A percentile compares a stretch with the other conserved stretches of the same genome.
Evolutionary conservation across 371 early-diverging fungal species (phyloP).

Genomic region (Mortierella sp.): DNA sequence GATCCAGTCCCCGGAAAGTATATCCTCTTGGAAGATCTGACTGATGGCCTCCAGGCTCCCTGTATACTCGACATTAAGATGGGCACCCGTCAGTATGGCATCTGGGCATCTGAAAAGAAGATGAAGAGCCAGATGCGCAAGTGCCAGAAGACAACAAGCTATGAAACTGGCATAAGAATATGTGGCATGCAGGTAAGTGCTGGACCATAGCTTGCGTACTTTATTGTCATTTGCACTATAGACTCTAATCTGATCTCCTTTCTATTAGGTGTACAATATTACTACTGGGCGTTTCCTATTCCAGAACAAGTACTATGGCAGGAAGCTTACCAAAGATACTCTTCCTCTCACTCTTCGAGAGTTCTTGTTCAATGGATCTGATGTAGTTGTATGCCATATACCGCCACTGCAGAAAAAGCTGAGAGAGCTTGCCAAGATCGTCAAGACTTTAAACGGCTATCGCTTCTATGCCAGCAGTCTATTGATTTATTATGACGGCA

Average conservation of each 20-base stretch:
- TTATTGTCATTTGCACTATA: not conserved
- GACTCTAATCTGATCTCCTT: slow-evolving; percentile 18
- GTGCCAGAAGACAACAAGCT: slow-evolving; percentile 92
- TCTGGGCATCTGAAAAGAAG: slow-evolving; percentile 87
- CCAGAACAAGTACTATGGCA: slow-evolving; percentile 95
- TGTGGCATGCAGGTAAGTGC: slow-evolving; percentile 95
- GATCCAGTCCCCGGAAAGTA: slow-evolving; percentile 74
- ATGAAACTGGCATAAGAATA: slow-evolving; percentile 91
- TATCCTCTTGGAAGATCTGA: slow-evolving; percentile 93
- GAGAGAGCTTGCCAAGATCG: slow-evolving; percentile 73
- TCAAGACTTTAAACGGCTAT: slow-evolving; percentile 79
- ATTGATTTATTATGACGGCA: slow-evolving; percentile 88
- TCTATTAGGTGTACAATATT: slow-evolving; percentile 81
- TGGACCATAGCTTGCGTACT: not conserved
- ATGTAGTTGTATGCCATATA: slow-evolving; percentile 77
- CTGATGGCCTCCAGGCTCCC: slow-evolving; percentile 86
- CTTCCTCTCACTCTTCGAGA: slow-evolving; percentile 80
- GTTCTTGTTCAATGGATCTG: slow-evolving; percentile 85
- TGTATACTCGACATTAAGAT: slow-evolving; percentile 98
- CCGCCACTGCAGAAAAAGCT: slow-evolving; percentile 81
- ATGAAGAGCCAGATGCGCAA: slow-evolving; percentile 88
- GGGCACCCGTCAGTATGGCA: slow-evolving; percentile 97
- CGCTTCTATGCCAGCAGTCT: slow-evolving; percentile 93
- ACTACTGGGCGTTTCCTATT: slow-evolving; percentile 74
- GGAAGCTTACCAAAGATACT: slow-evolving; percentile 78